Percentiles rank a stretch among this genome's conserved stretches.
phyloP scores from a whole-genome alignment of 1,139 yeast species.

The Candida glucosophila region DNA sequence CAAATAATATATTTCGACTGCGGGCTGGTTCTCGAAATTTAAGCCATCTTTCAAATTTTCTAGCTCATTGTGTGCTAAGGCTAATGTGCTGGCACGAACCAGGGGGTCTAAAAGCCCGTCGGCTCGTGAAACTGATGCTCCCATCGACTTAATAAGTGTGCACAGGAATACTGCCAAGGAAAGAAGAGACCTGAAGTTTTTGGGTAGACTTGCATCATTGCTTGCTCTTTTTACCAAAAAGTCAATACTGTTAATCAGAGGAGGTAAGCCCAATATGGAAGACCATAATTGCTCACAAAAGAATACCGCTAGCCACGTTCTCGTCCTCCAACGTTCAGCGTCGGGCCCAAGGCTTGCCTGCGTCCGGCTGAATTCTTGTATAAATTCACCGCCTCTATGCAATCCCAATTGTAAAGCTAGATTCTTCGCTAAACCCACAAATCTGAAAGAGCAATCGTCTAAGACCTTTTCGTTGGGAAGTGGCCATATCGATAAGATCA shows the following conservation, averaged over 20 bases:
- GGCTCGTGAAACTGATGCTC: slow-evolving; percentile 77
- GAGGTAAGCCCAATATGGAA: slow-evolving; percentile 79
- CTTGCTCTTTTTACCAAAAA: slow-evolving; percentile 74
- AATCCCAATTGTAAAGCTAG: slow-evolving; percentile 84
- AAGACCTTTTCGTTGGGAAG: slow-evolving; percentile 86
- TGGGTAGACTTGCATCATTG: slow-evolving; percentile 59
- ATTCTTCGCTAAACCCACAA: slow-evolving; percentile 78
- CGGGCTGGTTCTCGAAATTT: slow-evolving; percentile 51
- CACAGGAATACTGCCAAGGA: slow-evolving; percentile 77
- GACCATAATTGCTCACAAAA: slow-evolving; percentile 91
- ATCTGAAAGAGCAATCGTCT: slow-evolving; percentile 87
- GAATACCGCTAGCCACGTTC: slow-evolving; percentile 86
- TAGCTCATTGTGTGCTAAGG: slow-evolving; percentile 69
- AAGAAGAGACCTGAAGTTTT: slow-evolving; percentile 62
- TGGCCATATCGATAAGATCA: slow-evolving; percentile 85
- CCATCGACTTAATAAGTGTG: slow-evolving; percentile 78
- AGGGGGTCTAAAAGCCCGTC: slow-evolving; percentile 86
- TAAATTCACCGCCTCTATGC: slow-evolving; percentile 82
- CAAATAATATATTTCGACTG: slow-evolving; percentile 70
- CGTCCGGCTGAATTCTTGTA: slow-evolving; percentile 82
- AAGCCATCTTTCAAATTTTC: slow-evolving; percentile 60
- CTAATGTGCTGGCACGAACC: slow-evolving; percentile 72
- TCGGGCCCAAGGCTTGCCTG: slow-evolving; percentile 80
- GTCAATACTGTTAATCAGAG: slow-evolving; percentile 72
- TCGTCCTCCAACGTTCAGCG: slow-evolving; percentile 90